Conservation (phyloP, 352 stramenopile species). For the Chrysophaeum taylorii region DNA sequence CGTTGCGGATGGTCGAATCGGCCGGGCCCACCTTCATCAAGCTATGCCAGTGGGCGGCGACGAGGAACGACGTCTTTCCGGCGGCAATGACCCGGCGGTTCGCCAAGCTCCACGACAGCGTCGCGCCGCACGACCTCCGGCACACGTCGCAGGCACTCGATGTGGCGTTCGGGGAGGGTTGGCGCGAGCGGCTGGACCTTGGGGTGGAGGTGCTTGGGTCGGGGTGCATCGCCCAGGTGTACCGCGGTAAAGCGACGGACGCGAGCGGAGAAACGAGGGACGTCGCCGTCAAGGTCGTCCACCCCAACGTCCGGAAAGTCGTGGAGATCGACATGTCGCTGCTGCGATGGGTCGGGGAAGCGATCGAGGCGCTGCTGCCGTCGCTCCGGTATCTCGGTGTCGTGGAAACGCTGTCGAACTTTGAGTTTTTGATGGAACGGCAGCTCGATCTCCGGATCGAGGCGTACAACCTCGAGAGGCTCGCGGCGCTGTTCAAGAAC, state of each 20-base stretch:
- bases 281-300: slow-evolving; percentile 81
- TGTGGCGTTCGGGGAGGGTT: slow-evolving; percentile 70
- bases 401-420: slow-evolving; percentile 50
- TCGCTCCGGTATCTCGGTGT: slow-evolving; percentile 49
- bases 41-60: slow-evolving; percentile 86
- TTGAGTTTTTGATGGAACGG: slow-evolving; percentile 60
- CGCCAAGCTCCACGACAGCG: slow-evolving; percentile 69
- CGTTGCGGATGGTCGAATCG: slow-evolving; percentile 48
- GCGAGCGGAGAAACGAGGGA: slow-evolving; percentile 12
- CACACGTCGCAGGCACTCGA: slow-evolving; percentile 64
- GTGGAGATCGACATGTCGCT: slow-evolving; percentile 74
- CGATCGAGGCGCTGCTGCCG: slow-evolving; percentile 43
- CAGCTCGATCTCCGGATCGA: slow-evolving; percentile 81
- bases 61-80: slow-evolving; percentile 81
- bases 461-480: slow-evolving; percentile 65
- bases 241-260: slow-evolving; percentile 46
- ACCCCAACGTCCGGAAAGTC: slow-evolving; percentile 68
- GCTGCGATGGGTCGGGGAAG: slow-evolving; percentile 38
- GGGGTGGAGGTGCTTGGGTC: slow-evolving; percentile 61
- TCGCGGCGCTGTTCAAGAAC: slow-evolving; percentile 54
- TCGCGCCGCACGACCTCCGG: slow-evolving; percentile 65
- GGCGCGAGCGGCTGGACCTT: slow-evolving; percentile 49
- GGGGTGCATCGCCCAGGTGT: slow-evolving; percentile 86
- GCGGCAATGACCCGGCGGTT: slow-evolving; percentile 74
- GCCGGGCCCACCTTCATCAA: slow-evolving; percentile 83